A percentile compares a stretch with the other conserved stretches of the same genome.
phyloP scores from a whole-genome alignment of 371 early-diverging fungal genomes.

The Encephalitozoon romaleae region DNA sequence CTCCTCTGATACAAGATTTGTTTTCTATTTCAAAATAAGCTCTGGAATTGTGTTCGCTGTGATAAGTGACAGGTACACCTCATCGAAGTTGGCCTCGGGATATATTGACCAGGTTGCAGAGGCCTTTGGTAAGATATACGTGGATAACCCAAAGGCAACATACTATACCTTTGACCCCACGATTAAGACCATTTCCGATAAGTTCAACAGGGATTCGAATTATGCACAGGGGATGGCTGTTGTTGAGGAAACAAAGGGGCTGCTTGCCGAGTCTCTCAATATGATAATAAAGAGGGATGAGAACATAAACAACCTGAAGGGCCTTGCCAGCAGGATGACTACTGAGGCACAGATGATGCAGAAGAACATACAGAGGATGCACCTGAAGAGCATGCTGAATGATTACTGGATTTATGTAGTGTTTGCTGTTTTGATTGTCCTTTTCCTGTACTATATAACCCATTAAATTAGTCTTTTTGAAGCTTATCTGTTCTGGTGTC shows the following conservation, averaged over 20 bases:
- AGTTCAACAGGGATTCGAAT: constrained; percentile 38
- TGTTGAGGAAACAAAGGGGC: constrained; percentile 36
- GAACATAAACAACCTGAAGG: constrained; percentile 43
- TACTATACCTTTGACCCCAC: constrained; percentile 38
- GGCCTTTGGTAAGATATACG: background rate
- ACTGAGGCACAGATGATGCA: constrained; percentile 39
- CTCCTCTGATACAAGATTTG: background rate
- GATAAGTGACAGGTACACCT: constrained; percentile 13
- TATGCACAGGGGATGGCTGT: constrained; percentile 1
- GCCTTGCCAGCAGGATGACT: constrained; percentile 28
- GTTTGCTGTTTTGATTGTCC: constrained; percentile 23
- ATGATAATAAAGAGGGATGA: constrained; percentile 43
- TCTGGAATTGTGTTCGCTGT: background rate
- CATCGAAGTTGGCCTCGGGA: background rate
- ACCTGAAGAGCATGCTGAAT: constrained; percentile 17
- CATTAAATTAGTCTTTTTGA: constrained; percentile 1
- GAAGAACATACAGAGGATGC: constrained; percentile 30
- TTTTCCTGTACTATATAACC: constrained; percentile 32
- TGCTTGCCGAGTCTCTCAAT: constrained; percentile 48
- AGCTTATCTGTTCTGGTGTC: background rate
- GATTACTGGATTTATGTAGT: constrained; percentile 40
- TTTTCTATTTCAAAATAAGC: background rate
- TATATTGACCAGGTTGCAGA: constrained; percentile 24
- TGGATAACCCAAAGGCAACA: background rate
- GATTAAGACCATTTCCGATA: constrained; percentile 23